Base-by-base conservation (phyloP, 768 basidiomycete genomes). In the Hygrocybe punicea region DNA sequence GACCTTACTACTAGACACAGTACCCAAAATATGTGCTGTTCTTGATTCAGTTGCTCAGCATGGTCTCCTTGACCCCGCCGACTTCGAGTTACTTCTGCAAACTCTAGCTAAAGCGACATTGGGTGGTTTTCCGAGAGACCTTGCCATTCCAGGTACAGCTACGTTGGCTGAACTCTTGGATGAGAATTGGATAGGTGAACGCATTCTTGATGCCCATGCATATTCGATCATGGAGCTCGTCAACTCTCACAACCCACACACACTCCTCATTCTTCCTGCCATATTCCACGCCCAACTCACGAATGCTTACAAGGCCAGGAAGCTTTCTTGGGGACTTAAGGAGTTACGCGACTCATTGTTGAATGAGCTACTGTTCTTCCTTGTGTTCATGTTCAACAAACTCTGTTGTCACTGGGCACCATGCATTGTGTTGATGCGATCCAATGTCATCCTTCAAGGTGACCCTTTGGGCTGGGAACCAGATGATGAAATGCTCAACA, bases 251-350 rank as follows among this genome's bases (percentile, higher is more conserved):
- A 25, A 25, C 6, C 46, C 46, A 3, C 5, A 48, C 29, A 29
- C 8, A 29, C 35, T 9, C 40, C 39, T 14, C 40, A 39, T 46
- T 9, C 19, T 42, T 36, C 21, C 46, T 37, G 53, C 13, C 51
- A 62, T 21, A 48, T 68, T 34, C 60, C 58, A 19, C 65, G 56
- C n/a, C 48, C 52, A 19, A 53, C 61, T 47, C 37, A 59, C 16
- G 53, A 19, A n/a, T 46, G 62, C 47, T 51, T 51, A 6, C 46
- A 61, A n/a, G 17, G 19, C 13, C 9, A 21, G 16, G 2, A 2
- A 16, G 3, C 19, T 53, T 17, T 7, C 6, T 16, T 4, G 14
- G 39, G 9, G 2, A 3, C 19, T 53, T 2, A n/a, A 36, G 23
- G 34, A 33, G 2, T 2, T 39, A 2, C 21, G 51, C 2, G 37